These are phyloP conservation scores for Chlorella sp. DNA, from an alignment of 139 green algal species.

Conservation along the genomic window DNA sequence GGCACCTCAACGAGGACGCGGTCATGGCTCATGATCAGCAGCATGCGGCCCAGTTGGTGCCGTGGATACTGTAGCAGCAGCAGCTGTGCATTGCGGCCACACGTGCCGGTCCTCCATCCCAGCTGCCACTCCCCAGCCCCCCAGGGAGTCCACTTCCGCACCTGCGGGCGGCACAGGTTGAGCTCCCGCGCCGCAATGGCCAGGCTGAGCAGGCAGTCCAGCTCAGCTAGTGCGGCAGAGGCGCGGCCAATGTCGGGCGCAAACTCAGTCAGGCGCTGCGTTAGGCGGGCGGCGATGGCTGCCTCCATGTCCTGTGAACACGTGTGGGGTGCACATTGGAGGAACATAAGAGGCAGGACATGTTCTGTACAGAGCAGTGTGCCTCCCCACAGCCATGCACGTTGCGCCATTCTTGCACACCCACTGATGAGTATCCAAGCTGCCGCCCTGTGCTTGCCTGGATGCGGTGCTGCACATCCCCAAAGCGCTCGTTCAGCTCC, in stretches of 20 bases:
- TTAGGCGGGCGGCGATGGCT: neutral
- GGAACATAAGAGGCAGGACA: neutral
- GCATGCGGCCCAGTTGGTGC: too few relatives aligned
- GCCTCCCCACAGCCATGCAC: neutral
- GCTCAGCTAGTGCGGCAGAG: slow-evolving; percentile 64
- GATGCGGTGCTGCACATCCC: slow-evolving; percentile 86
- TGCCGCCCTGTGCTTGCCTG: slow-evolving; percentile 36
- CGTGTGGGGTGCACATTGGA: too few relatives aligned
- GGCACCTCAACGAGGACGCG: too few relatives aligned
- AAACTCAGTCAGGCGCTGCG: slow-evolving; percentile 24
- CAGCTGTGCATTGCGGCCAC: too few relatives aligned
- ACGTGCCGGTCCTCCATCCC: too few relatives aligned
- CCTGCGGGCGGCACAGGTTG: slow-evolving; percentile 59
- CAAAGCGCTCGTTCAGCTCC: slow-evolving; percentile 72
- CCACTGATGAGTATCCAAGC: too few relatives aligned
- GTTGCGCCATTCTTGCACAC: too few relatives aligned
- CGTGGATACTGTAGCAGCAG: too few relatives aligned
- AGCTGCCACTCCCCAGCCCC: too few relatives aligned
- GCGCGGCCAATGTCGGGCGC: slow-evolving; percentile 53
- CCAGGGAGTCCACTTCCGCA: neutral
- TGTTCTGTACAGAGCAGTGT: too few relatives aligned
- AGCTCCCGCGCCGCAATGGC: slow-evolving; percentile 66
- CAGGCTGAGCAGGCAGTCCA: slow-evolving; percentile 85
- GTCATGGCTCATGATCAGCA: too few relatives aligned
- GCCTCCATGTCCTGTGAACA: slow-evolving; percentile 37